phyloP scores from a whole-genome alignment of 164 flowering plant genomes.

The Piper longum region DNA sequence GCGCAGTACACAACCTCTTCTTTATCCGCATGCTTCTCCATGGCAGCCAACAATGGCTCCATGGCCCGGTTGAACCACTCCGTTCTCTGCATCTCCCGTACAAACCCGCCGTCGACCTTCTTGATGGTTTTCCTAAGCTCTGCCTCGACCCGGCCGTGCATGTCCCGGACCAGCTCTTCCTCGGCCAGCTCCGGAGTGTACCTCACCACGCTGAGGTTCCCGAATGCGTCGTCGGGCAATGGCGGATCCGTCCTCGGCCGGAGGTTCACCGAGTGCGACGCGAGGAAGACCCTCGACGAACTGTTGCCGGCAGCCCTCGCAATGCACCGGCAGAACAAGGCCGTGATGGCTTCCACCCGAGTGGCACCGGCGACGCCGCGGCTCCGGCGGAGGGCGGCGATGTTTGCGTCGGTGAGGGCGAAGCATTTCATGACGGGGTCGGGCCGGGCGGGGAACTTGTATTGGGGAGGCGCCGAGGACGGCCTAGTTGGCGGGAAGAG shows the following conservation, averaged over 20 bases:
- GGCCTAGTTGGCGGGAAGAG: background rate
- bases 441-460: background rate
- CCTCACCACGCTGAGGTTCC: constrained; percentile 15
- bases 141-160: no score
- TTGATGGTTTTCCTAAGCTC: background rate
- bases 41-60: no score
- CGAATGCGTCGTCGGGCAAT: constrained; percentile 16
- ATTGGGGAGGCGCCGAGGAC: background rate
- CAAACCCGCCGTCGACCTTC: background rate
- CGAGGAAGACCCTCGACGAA: constrained; percentile 5
- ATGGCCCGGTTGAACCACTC: no score
- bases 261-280: constrained; percentile 26
- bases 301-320: background rate
- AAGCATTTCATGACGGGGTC: background rate
- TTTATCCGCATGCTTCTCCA: no score
- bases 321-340: constrained; percentile 2
- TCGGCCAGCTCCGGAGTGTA: background rate
- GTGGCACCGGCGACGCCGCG: background rate
- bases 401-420: constrained; percentile 9
- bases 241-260: constrained; percentile 20
- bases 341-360: constrained; percentile 1
- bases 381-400: background rate
- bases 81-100: no score
- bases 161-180: no score
- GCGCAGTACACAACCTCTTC: background rate